A percentile compares a stretch with the other conserved stretches of the same genome.
Evolutionary conservation across 495 filamentous ascomycete species (phyloP).

Genomic region (Talaromyces wortmannii): DNA sequence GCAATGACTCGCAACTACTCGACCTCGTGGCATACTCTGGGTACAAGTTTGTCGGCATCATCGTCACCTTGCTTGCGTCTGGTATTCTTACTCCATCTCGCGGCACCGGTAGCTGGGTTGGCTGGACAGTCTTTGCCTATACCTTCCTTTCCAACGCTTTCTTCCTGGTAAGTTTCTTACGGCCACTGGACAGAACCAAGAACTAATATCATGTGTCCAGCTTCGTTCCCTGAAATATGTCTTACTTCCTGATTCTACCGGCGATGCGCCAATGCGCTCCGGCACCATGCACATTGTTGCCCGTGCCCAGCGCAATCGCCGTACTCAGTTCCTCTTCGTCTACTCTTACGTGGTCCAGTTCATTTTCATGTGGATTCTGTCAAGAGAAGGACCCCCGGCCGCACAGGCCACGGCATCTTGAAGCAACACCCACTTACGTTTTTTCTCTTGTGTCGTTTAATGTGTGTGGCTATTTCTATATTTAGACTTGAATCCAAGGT

Average conservation of each 20-base stretch:
- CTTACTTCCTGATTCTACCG: constrained; percentile 75
- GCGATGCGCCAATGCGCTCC: constrained; percentile 52
- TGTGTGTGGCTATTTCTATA: background rate
- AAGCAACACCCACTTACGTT: background rate
- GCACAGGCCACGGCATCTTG: background rate
- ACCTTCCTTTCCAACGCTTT: constrained; percentile 92
- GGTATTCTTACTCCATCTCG: constrained; percentile 69
- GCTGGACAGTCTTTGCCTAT: constrained; percentile 84
- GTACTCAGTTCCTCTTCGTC: constrained; percentile 91
- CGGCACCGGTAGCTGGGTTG: constrained; percentile 78
- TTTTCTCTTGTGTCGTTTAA: background rate
- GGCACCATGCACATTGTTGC: constrained; percentile 70
- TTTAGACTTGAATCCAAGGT: background rate
- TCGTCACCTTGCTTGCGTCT: constrained; percentile 71
- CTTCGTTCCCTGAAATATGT: constrained; percentile 94
- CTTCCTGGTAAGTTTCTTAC: constrained; percentile 64
- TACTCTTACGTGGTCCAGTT: constrained; percentile 94
- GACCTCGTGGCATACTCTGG: constrained; percentile 94
- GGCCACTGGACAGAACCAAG: too few species aligned
- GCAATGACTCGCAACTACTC: constrained; percentile 77
- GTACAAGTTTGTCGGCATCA: constrained; percentile 98
- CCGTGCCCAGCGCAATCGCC: constrained; percentile 75
- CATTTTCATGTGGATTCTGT: constrained; percentile 91
- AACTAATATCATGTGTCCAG: constrained; percentile 31
- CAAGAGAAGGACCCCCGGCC: constrained; percentile 35